These are phyloP conservation scores for Phytophthora constricta DNA, from an alignment of 352 stramenopile genomes.

Conservation along the genomic window DNA sequence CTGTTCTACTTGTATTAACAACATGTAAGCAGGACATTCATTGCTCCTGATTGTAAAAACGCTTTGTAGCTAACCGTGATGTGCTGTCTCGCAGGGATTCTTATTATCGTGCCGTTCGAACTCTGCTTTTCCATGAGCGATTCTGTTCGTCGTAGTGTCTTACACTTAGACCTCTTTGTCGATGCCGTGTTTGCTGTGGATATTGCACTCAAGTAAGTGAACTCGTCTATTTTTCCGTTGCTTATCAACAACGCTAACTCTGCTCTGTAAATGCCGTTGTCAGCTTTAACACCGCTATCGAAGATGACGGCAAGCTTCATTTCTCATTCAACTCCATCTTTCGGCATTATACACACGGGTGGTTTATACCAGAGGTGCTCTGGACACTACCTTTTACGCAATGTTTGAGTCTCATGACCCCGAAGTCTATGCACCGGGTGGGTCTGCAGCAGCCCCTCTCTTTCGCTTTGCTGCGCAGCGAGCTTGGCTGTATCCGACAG, in stretches of 20 bases:
- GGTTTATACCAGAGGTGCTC: constrained; percentile 66
- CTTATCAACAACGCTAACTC: not conserved
- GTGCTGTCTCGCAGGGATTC: constrained; percentile 47
- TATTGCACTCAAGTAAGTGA: constrained; percentile 72
- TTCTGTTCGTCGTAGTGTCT: constrained; percentile 39
- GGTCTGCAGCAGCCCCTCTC: constrained; percentile 14
- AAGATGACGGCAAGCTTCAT: constrained; percentile 75
- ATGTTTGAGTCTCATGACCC: constrained; percentile 47
- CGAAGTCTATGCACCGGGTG: constrained; percentile 11
- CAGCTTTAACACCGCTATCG: constrained; percentile 81
- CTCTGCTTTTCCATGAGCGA: constrained; percentile 59
- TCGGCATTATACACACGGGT: constrained; percentile 54
- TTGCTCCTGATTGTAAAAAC: not conserved
- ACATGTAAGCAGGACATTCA: constrained; percentile 52
- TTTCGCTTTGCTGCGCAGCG: constrained; percentile 34
- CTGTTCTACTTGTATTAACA: constrained; percentile 56
- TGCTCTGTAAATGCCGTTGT: constrained; percentile 6
- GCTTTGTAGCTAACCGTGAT: not conserved
- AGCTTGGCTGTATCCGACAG: constrained; percentile 53
- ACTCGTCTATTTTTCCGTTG: too few relatives aligned
- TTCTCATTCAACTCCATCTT: constrained; percentile 67
- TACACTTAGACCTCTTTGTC: constrained; percentile 66
- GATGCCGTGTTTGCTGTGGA: constrained; percentile 72
- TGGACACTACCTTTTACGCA: constrained; percentile 76
- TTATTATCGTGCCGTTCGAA: constrained; percentile 73